phyloP scores from a whole-genome alignment of 805 yeast species.

The Metschnikowia hibisci region DNA sequence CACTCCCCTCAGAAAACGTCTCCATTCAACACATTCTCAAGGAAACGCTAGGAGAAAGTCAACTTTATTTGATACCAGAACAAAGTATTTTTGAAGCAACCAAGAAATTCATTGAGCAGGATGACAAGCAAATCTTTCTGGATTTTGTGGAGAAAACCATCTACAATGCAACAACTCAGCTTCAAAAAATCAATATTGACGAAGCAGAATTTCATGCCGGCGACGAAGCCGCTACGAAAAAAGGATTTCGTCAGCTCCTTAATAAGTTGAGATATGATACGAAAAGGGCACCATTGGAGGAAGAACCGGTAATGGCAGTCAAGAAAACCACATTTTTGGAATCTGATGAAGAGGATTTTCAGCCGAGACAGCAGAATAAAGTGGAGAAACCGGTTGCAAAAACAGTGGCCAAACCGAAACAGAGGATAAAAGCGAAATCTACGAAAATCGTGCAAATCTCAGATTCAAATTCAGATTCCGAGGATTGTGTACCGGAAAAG shows the following conservation, averaged over 20 bases:
- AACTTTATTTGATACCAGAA: conserved; percentile 69
- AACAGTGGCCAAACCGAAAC: neutral
- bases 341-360: conserved; percentile 1
- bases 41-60: conserved; percentile 57
- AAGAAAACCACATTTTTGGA: neutral
- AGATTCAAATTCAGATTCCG: neutral
- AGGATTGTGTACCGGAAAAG: neutral
- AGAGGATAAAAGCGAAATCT: neutral
- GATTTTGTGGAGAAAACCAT: conserved; percentile 59
- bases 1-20: conserved; percentile 12
- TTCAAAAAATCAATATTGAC: conserved; percentile 42
- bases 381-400: conserved; percentile 1
- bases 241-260: conserved; percentile 16
- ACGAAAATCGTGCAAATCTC: neutral
- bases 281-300: conserved; percentile 7
- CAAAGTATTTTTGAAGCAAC: conserved; percentile 72
- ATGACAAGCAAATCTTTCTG: conserved; percentile 69
- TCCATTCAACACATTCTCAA: conserved; percentile 57
- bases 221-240: conserved; percentile 20
- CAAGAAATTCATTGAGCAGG: conserved; percentile 69
- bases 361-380: neutral
- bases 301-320: neutral
- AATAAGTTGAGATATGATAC: conserved; percentile 16
- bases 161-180: conserved; percentile 46
- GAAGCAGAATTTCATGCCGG: conserved; percentile 33